These are phyloP conservation scores for Diplotaxis tenuifolia DNA, from an alignment of 345 rosid species.

Conservation along the genomic window DNA sequence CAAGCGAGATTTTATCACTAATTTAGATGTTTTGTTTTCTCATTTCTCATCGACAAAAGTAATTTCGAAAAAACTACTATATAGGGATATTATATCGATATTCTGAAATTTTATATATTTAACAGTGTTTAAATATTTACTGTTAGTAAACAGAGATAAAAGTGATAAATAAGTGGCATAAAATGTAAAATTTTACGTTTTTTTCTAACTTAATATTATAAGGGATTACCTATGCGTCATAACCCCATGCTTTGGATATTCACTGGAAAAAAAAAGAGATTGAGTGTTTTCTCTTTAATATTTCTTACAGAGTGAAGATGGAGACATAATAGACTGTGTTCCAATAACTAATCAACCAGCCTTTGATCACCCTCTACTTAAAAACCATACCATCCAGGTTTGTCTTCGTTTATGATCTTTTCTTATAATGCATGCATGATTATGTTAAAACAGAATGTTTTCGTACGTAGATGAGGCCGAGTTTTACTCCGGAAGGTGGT, in stretches of 20 bases:
- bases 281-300: not conserved
- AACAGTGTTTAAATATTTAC: not conserved
- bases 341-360: constrained; percentile 33
- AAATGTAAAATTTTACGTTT: not conserved
- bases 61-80: not conserved
- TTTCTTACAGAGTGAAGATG: not conserved
- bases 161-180: not conserved
- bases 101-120: not conserved
- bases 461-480: not conserved
- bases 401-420: not conserved
- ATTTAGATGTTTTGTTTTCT: not conserved
- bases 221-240: not conserved
- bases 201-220: not conserved
- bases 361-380: constrained; percentile 40
- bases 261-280: not conserved
- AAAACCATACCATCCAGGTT: constrained; percentile 37
- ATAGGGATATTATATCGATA: no score
- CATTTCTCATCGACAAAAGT: not conserved
- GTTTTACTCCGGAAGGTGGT: not conserved
- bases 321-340: not conserved
- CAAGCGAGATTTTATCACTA: not conserved
- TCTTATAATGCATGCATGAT: not conserved
- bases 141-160: not conserved
- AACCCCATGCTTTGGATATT: not conserved
- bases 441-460: not conserved